Percentiles rank a stretch among this genome's conserved stretches.
phyloP scores from a whole-genome alignment of 768 basidiomycete species.

The Baorangia bicolor region DNA sequence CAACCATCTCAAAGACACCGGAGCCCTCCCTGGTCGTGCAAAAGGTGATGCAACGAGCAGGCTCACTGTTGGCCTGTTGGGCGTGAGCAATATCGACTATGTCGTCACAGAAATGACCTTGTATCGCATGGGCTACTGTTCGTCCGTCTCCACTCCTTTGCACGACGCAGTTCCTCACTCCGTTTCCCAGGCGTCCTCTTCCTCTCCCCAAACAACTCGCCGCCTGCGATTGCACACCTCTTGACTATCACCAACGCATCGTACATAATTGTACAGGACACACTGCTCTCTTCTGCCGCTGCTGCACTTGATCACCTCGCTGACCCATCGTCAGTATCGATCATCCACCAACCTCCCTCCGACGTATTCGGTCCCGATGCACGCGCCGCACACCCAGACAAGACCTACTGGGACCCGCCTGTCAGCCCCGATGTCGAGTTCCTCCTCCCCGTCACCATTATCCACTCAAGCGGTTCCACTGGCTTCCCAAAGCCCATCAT shows the following conservation, averaged over 20 bases:
- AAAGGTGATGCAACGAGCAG: constrained; percentile 24
- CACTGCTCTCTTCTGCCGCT: constrained; percentile 11
- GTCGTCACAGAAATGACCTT: constrained; percentile 25
- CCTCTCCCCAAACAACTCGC: constrained; percentile 45
- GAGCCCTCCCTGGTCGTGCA: constrained; percentile 21
- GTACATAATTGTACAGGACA: constrained; percentile 24
- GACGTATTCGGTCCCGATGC: constrained; percentile 16
- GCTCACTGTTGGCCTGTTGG: constrained; percentile 27
- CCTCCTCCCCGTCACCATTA: constrained; percentile 19
- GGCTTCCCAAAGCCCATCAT: constrained; percentile 49
- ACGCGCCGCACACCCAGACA: constrained; percentile 18
- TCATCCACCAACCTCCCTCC: constrained; percentile 24
- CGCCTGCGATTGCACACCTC: constrained; percentile 46
- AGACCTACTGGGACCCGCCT: constrained; percentile 20
- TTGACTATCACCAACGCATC: constrained; percentile 27
- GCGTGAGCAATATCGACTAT: constrained; percentile 29
- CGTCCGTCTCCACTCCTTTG: neutral
- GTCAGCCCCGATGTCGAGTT: constrained; percentile 23
- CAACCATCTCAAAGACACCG: constrained; percentile 19
- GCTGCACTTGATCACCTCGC: constrained; percentile 15
- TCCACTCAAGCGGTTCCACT: constrained; percentile 38
- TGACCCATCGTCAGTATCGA: constrained; percentile 20
- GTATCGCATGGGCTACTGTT: constrained; percentile 34
- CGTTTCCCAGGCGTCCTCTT: constrained; percentile 29
- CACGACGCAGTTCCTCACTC: neutral